Percentiles rank a stretch among this genome's conserved stretches.
Conservation (phyloP, 2,329 filamentous ascomycete species). For the Penicillium italicum region DNA sequence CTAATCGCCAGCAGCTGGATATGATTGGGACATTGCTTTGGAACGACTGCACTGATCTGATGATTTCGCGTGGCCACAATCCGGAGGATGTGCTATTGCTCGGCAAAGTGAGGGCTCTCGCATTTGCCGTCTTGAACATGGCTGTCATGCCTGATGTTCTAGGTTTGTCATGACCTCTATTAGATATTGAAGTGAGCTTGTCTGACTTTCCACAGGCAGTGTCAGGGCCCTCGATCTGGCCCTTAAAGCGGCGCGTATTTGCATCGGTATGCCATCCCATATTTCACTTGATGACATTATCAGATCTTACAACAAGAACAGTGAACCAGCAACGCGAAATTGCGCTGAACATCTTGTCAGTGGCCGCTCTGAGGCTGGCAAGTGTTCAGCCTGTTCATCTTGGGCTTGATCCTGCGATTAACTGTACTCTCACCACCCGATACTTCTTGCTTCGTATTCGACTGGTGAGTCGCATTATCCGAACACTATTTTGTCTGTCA, state of each 20-base stretch:
- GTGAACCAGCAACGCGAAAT: slow-evolving; percentile 55
- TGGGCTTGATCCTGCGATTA: slow-evolving; percentile 4
- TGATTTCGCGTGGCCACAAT: slow-evolving; percentile 9
- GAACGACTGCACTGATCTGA: slow-evolving; percentile 35
- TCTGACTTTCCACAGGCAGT: slow-evolving; percentile 7
- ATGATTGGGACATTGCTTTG: slow-evolving; percentile 35
- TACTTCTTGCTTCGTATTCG: slow-evolving; percentile 64
- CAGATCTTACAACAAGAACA: slow-evolving; percentile 26
- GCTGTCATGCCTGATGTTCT: not conserved
- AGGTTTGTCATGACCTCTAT: not conserved
- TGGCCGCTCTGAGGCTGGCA: slow-evolving; percentile 57
- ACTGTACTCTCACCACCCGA: slow-evolving; percentile 44
- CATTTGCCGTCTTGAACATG: slow-evolving; percentile 1
- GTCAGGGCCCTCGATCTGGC: slow-evolving; percentile 62
- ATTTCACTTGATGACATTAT: not conserved
- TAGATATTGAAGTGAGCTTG: too few relatives aligned
- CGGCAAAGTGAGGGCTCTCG: not conserved
- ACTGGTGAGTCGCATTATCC: slow-evolving; percentile 52
- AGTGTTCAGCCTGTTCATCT: slow-evolving; percentile 16
- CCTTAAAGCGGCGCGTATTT: slow-evolving; percentile 62
- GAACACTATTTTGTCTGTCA: not conserved
- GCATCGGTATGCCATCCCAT: slow-evolving; percentile 51
- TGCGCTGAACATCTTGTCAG: slow-evolving; percentile 61
- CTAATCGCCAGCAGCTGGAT: slow-evolving; percentile 21
- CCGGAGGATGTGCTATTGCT: not conserved